These are phyloP conservation scores for Leishmania mexicana DNA, from an alignment of 208 protist species.

Conservation along the genomic window DNA sequence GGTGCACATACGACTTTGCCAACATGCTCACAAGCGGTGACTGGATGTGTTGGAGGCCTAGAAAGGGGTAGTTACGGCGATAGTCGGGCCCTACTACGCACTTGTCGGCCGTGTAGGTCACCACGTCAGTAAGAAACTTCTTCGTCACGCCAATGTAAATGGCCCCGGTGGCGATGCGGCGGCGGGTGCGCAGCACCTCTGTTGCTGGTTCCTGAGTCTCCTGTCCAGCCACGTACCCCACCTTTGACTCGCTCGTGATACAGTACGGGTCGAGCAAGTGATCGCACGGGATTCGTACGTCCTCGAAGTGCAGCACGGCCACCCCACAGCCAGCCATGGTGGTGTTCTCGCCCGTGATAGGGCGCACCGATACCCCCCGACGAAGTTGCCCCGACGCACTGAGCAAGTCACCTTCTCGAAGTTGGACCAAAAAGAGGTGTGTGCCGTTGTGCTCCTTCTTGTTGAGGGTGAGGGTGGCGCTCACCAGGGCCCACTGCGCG, in stretches of 20 bases:
- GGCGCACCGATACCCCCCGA: conserved; percentile 47
- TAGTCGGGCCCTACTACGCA: conserved; percentile 73
- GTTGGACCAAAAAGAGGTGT: conserved; percentile 74
- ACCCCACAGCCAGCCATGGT: conserved; percentile 57
- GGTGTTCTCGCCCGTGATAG: conserved; percentile 54
- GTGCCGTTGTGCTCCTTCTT: conserved; percentile 82
- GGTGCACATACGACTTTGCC: conserved; percentile 76
- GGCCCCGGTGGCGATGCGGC: conserved; percentile 72
- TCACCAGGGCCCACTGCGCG: conserved; percentile 84
- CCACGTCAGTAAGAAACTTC: conserved; percentile 59
- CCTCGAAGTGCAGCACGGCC: conserved; percentile 79
- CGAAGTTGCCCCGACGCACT: conserved; percentile 34
- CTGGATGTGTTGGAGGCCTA: conserved; percentile 89
- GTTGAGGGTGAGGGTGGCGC: conserved; percentile 74
- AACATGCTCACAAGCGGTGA: conserved; percentile 78
- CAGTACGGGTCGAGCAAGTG: conserved; percentile 63
- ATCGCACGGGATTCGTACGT: conserved; percentile 59
- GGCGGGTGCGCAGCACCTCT: conserved; percentile 63
- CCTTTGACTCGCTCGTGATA: conserved; percentile 52
- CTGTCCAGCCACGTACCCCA: conserved; percentile 45
- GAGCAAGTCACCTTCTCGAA: conserved; percentile 42
- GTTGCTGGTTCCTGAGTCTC: conserved; percentile 35
- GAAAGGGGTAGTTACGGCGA: conserved; percentile 79
- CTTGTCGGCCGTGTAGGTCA: conserved; percentile 66
- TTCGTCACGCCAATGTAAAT: conserved; percentile 75